A percentile compares a stretch with the other conserved stretches of the same genome.
Evolutionary conservation across 352 stramenopile genomes (phyloP).

Genomic region (Aphanomyces cochlioides): DNA sequence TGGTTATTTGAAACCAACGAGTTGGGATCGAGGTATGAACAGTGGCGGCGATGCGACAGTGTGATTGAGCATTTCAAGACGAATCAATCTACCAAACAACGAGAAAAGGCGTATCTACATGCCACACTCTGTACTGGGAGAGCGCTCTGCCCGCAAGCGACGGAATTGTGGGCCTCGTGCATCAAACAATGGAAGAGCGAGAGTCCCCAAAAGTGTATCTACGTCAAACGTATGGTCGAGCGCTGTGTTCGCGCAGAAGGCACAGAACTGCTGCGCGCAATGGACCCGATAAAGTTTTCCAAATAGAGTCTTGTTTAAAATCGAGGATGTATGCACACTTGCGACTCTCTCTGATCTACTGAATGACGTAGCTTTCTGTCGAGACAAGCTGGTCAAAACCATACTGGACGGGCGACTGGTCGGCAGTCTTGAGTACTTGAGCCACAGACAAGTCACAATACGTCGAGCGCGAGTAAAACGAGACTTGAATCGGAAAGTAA

Average conservation of each 20-base stretch:
- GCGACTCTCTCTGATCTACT: slow-evolving; percentile 52
- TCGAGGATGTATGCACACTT: slow-evolving; percentile 7
- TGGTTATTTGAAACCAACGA: neutral
- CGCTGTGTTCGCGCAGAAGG: slow-evolving; percentile 68
- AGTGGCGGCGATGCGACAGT: slow-evolving; percentile 24
- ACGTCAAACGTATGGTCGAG: slow-evolving; percentile 61
- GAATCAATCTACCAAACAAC: neutral
- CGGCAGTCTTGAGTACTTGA: slow-evolving; percentile 63
- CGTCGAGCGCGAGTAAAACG: slow-evolving; percentile 84
- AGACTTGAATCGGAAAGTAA: slow-evolving; percentile 85
- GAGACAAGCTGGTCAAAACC: slow-evolving; percentile 85
- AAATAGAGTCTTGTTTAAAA: slow-evolving; percentile 24
- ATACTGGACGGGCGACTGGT: slow-evolving; percentile 69
- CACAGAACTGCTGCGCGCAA: slow-evolving; percentile 54
- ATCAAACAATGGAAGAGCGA: slow-evolving; percentile 20
- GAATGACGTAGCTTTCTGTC: slow-evolving; percentile 83
- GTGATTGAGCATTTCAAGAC: slow-evolving; percentile 15
- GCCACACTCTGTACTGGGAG: slow-evolving; percentile 14
- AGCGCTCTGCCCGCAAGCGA: slow-evolving; percentile 6
- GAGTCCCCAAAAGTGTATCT: slow-evolving; percentile 37
- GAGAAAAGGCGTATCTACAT: slow-evolving; percentile 14
- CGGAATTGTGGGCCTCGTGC: slow-evolving; percentile 15
- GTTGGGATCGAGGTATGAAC: neutral
- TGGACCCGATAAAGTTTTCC: slow-evolving; percentile 56
- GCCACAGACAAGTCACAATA: slow-evolving; percentile 85